These are phyloP conservation scores for Aspergillus saccharolyticus DNA, from an alignment of 495 filamentous ascomycete genomes.

Conservation along the genomic window DNA sequence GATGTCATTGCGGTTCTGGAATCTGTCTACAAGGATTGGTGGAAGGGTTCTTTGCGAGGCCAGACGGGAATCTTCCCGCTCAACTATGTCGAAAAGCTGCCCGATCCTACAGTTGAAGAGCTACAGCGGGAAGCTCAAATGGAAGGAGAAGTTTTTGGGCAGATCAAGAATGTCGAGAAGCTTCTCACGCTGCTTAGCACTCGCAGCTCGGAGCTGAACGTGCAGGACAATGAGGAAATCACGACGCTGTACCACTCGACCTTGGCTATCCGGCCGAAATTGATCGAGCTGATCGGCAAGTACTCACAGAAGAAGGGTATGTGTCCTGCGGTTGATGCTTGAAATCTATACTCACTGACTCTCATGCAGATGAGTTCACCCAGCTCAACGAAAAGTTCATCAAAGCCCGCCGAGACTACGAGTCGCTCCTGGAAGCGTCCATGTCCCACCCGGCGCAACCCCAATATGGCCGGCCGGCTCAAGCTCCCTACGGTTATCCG, in stretches of 20 bases:
- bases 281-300: constrained; percentile 97
- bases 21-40: constrained; percentile 99
- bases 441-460: constrained; percentile 84
- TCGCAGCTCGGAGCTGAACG: constrained; percentile 80
- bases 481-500: constrained; percentile 60
- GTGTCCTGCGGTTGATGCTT: background rate
- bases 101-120: constrained; percentile 91
- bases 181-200: constrained; percentile 89
- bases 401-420: constrained; percentile 94
- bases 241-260: constrained; percentile 92
- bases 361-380: constrained; percentile 79
- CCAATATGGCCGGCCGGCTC: constrained; percentile 62
- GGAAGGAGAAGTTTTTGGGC: constrained; percentile 95
- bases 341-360: constrained; percentile 15
- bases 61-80: constrained; percentile 97
- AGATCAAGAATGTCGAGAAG: constrained; percentile 99
- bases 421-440: constrained; percentile 88
- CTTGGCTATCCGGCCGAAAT: constrained; percentile 86
- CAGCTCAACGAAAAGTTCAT: constrained; percentile 99
- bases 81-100: constrained; percentile 97
- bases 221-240: constrained; percentile 88
- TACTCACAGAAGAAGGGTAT: constrained; percentile 98
- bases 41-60: constrained; percentile 90
- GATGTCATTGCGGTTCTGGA: constrained; percentile 97
- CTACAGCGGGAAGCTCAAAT: constrained; percentile 93